Conservation (phyloP, 169 alveolate species). For the Cryptosporidium andersoni region DNA sequence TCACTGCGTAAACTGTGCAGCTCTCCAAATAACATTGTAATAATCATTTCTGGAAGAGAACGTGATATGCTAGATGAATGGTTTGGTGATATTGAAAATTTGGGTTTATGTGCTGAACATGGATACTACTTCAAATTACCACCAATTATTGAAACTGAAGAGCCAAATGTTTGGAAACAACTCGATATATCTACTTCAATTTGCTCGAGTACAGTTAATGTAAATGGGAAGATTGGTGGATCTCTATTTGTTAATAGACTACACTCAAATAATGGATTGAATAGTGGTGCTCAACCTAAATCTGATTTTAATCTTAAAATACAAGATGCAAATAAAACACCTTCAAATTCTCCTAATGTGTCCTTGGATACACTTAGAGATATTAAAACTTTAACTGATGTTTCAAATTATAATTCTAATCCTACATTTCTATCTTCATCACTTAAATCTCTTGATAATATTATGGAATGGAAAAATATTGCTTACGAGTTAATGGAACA, state of each 20-base stretch:
- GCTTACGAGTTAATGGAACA: constrained; percentile 78
- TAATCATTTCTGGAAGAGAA: constrained; percentile 78
- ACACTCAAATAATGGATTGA: background rate
- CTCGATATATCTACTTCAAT: background rate
- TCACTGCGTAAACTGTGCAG: constrained; percentile 41
- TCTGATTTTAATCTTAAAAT: background rate
- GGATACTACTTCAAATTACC: constrained; percentile 70
- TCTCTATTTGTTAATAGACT: background rate
- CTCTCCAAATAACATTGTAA: constrained; percentile 74
- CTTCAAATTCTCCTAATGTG: background rate
- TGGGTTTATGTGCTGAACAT: constrained; percentile 71
- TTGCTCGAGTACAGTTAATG: too few relatives aligned
- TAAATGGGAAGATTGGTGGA: too few relatives aligned
- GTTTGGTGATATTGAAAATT: constrained; percentile 72
- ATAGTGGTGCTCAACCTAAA: background rate
- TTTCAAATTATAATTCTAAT: too few relatives aligned
- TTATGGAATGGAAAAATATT: constrained; percentile 74
- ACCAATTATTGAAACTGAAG: constrained; percentile 10
- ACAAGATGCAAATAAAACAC: background rate
- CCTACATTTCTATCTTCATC: background rate
- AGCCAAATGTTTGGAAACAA: constrained; percentile 37
- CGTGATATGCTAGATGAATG: constrained; percentile 75
- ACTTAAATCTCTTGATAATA: background rate
- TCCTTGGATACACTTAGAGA: background rate
- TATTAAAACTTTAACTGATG: background rate